phyloP scores from a whole-genome alignment of 1,284 basidiomycete genomes.

The Thecaphora frezii region DNA sequence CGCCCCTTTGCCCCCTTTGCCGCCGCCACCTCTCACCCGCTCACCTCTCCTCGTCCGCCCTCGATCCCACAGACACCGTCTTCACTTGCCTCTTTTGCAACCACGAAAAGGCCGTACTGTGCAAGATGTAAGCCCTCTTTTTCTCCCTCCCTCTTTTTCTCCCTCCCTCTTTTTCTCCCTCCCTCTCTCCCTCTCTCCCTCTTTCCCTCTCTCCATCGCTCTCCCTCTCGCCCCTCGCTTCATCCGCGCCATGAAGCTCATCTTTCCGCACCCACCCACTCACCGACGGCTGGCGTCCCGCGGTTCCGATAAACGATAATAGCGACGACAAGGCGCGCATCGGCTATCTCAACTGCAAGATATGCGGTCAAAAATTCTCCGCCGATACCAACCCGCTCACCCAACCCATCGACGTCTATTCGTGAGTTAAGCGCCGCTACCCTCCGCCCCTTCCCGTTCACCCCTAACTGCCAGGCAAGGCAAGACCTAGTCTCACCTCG shows the following conservation, averaged over 20 bases:
- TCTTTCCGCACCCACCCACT: not conserved
- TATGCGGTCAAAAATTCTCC: constrained; percentile 57
- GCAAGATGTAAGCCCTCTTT: constrained; percentile 77
- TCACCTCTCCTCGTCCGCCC: not conserved
- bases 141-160: constrained; percentile 69
- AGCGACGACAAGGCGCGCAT: constrained; percentile 57
- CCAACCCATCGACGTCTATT: constrained; percentile 85
- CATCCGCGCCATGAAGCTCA: too few relatives aligned
- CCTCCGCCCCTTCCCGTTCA: too few relatives aligned
- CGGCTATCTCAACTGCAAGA: constrained; percentile 52
- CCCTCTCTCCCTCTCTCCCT: constrained; percentile 71
- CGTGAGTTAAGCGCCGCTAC: constrained; percentile 59
- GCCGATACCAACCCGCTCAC: constrained; percentile 68
- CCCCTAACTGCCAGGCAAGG: not conserved
- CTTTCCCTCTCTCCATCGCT: constrained; percentile 71
- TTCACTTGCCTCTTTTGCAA: constrained; percentile 75
- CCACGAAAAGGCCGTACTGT: constrained; percentile 83
- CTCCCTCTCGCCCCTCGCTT: not conserved
- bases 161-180: constrained; percentile 75
- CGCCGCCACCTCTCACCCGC: not conserved
- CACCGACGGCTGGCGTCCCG: not conserved
- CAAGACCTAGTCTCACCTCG: not conserved
- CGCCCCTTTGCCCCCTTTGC: too few relatives aligned
- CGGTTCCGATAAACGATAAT: too few relatives aligned
- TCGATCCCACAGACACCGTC: constrained; percentile 50